phyloP scores from a whole-genome alignment of 78 protist genomes.

The Parvularia atlantis region DNA sequence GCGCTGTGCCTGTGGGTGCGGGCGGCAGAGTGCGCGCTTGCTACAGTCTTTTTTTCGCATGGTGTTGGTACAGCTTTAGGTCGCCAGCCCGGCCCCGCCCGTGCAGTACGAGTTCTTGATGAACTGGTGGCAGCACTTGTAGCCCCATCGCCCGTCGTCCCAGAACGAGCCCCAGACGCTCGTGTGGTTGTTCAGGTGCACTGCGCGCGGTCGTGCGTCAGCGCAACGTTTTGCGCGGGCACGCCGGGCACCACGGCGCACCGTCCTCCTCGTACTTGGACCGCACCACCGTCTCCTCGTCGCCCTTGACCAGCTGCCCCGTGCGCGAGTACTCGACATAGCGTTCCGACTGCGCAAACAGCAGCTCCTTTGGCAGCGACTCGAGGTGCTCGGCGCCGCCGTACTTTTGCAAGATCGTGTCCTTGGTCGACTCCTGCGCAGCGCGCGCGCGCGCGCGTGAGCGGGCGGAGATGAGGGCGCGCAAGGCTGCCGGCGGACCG shows the following conservation, averaged over 20 bases:
- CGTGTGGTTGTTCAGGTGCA: neutral
- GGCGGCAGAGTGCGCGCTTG: no score
- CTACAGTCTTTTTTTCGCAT: no score
- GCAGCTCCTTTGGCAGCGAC: constrained; percentile 29
- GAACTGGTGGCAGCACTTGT: neutral
- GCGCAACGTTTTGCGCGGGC: no score
- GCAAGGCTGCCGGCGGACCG: no score
- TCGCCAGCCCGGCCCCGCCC: no score
- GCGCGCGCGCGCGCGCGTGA: no score
- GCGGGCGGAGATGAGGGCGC: neutral
- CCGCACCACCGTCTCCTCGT: constrained; percentile 14
- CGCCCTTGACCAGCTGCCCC: constrained; percentile 71
- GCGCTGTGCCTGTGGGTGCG: no score
- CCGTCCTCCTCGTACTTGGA: constrained; percentile 82
- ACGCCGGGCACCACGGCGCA: neutral
- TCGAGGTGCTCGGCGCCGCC: constrained; percentile 80
- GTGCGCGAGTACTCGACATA: constrained; percentile 77
- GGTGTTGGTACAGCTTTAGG: no score
- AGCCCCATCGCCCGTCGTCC: neutral
- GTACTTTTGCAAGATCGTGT: constrained; percentile 61
- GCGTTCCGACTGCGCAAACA: constrained; percentile 72
- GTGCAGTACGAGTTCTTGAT: neutral
- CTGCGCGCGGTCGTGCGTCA: no score
- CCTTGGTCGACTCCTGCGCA: no score
- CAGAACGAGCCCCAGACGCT: neutral